Base-by-base conservation (phyloP, 176 grass and related monocot species). In the Juncus inflexus region DNA sequence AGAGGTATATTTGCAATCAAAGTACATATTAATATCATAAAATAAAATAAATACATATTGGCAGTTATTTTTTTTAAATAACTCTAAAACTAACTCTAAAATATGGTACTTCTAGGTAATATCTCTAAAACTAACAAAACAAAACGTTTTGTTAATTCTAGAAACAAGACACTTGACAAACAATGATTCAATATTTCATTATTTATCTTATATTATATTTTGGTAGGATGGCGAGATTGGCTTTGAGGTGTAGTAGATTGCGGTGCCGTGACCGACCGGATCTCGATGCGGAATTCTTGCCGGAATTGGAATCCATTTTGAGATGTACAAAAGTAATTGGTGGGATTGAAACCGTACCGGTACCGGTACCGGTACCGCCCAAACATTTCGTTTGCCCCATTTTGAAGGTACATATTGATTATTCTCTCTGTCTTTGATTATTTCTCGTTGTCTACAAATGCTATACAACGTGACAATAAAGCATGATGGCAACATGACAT, bases 301-400 rank as follows among this genome's bases (percentile, higher is more conserved):
- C 91, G 10, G 87, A 85, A 47, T 76, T 96, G 0, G 81, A 96
- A 74, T 79, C 68, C n/a, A 76, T 96, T 69, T 59, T 95, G 63
- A 77, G 52, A 43, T 78, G 72, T 42, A 9, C 43, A 47, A 5
- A 47, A 5, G 76, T 72, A 40, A 78, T 78, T 65, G 59, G 59
- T 76, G 69, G 45, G 66, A 49, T 28, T 10, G 84, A 82, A 37
- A 62, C 75, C 15, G 66, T 28, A 58, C 74, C 37, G 65, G 73
- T 60, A 2, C 80, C 76, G 1, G 9, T 72, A 40, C 67, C 14
- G 9, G 50, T 13, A 62, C 61, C 68, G 0, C 91, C 91, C 41
- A 85, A 73, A 50, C 91, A 90, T 73, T 96, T 84, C 72, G 62
- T 90, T 50, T 90, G 91, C 63, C 91, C 91, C 45, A 87, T 96